phyloP scores from a whole-genome alignment of 208 protist species.

The Leishmania tarentolae region DNA sequence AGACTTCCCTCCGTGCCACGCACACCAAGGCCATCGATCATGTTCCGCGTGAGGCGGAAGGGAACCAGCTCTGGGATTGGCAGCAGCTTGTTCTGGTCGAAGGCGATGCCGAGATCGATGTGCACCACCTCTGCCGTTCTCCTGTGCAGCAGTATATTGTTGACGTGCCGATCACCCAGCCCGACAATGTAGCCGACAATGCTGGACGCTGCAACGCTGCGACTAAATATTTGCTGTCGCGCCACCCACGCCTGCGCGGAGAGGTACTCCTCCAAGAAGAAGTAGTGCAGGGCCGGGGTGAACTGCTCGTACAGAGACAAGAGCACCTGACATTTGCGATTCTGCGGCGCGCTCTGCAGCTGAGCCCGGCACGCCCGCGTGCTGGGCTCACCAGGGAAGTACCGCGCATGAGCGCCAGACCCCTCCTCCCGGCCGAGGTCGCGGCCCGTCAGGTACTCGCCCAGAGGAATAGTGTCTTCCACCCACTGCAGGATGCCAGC shows the following conservation, averaged over 20 bases:
- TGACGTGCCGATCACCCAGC: conserved; percentile 96
- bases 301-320: conserved; percentile 77
- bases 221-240: conserved; percentile 86
- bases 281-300: conserved; percentile 95
- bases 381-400: conserved; percentile 80
- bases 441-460: conserved; percentile 85
- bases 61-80: conserved; percentile 95
- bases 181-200: conserved; percentile 96
- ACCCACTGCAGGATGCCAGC: conserved; percentile 94
- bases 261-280: conserved; percentile 93
- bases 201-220: conserved; percentile 87
- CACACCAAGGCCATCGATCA: conserved; percentile 96
- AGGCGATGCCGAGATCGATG: conserved; percentile 96
- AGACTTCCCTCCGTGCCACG: conserved; percentile 93
- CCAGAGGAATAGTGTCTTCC: conserved; percentile 87
- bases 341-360: conserved; percentile 39
- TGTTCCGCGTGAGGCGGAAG: conserved; percentile 96
- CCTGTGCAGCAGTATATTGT: conserved; percentile 96
- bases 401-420: conserved; percentile 79
- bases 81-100: conserved; percentile 91
- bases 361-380: conserved; percentile 54
- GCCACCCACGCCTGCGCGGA: conserved; percentile 78
- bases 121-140: conserved; percentile 92
- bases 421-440: conserved; percentile 16
- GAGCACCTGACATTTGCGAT: conserved; percentile 36